Base-by-base conservation (phyloP, 352 stramenopile genomes). In the Peronosclerospora sorghi region DNA sequence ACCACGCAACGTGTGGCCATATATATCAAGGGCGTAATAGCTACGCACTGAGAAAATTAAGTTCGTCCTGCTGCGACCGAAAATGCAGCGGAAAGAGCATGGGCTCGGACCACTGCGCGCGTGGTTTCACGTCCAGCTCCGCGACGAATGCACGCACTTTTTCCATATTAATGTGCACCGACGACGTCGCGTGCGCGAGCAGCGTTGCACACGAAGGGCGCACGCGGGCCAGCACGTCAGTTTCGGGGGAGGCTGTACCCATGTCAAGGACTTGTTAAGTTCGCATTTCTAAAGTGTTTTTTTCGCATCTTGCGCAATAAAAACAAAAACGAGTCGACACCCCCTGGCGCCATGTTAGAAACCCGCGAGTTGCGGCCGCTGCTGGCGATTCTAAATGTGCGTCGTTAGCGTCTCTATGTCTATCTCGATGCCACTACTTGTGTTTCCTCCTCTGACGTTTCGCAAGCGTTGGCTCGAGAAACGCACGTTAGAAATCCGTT, bases 321-420 rank as follows among this genome's bases (percentile, higher is more conserved):
- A 41, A 14, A 32, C 10, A 5, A 20, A 43, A 20, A 30, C 29
- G 35, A 15, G 20, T 7, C 10, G 0, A 20, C 4, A 8, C 30
- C 38, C 41, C 29, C 37, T 28, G 34, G 34, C 38, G 32, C 23
- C 35, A 91, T 91, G 79, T 58, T 91, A 44, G 79, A 91, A 45
- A 81, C 69, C 48, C 68, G 79, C 65, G 79, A 91, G 49, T 63
- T 91, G 53, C 70, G 75, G 37, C 74, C 75, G 53, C 64, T 91
- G 36, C 69, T 91, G 41, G 55, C 72, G 39, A 82, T 91, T 41
- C 70, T 91, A 41, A 91, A 86, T 65, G 79, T 91, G 59, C 55
- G 74, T 73, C 5, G 9, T 3, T 34, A 13, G 9, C 28, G n/a
- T 34, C 28, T 34, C 28, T 17, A 13, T 30, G 6, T 6, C 10